phyloP scores from a whole-genome alignment of 148 eudicot species.

The Simmondsia chinensis region DNA sequence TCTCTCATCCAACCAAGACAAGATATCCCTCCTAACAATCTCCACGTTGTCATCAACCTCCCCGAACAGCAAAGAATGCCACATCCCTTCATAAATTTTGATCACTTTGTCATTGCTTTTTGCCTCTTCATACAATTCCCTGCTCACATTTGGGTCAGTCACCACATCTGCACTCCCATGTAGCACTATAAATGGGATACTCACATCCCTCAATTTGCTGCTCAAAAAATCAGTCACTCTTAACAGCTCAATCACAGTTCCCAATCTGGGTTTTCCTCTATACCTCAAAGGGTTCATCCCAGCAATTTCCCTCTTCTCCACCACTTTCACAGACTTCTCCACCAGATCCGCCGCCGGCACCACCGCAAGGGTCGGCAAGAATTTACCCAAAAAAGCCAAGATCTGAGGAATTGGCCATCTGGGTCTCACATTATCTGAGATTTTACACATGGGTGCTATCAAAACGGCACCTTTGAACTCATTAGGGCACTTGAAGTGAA shows the following conservation, averaged over 20 bases:
- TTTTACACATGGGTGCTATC: conserved; percentile 81
- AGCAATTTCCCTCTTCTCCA: conserved; percentile 48
- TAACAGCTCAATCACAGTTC: conserved; percentile 71
- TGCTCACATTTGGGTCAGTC: conserved; percentile 83
- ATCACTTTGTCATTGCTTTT: conserved; percentile 64
- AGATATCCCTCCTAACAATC: conserved; percentile 51
- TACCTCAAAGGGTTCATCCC: conserved; percentile 71
- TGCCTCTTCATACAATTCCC: conserved; percentile 55
- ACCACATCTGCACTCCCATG: conserved; percentile 84
- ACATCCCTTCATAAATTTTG: conserved; percentile 76
- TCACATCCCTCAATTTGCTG: conserved; percentile 30
- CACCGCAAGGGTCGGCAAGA: conserved; percentile 63
- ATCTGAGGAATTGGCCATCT: conserved; percentile 76
- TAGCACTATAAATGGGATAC: conserved; percentile 54
- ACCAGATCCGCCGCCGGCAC: conserved; percentile 71
- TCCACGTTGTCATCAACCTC: conserved; percentile 90
- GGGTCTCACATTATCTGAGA: conserved; percentile 62
- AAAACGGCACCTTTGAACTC: conserved; percentile 48
- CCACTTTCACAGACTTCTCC: conserved; percentile 60
- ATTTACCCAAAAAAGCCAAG: conserved; percentile 38
- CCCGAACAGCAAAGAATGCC: conserved; percentile 90
- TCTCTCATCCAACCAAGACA: conserved; percentile 64
- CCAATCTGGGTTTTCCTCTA: conserved; percentile 75
- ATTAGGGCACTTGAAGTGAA: conserved; percentile 24
- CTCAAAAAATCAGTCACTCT: conserved; percentile 65